These are phyloP conservation scores for Cicer arietinum DNA, from an alignment of 306 rosid species.

Conservation along the genomic window DNA sequence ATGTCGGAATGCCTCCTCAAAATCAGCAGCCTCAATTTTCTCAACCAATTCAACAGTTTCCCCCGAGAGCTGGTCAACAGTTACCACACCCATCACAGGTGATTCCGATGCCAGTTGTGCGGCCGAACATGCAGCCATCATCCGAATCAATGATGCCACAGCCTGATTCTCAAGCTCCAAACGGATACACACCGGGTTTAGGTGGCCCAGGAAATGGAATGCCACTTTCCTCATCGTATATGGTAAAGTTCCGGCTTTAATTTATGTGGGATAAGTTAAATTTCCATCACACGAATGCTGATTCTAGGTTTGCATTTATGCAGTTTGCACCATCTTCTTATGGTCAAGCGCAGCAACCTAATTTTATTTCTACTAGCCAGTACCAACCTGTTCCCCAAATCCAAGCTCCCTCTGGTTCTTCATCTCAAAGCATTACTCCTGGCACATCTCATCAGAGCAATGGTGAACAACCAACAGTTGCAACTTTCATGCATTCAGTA, in stretches of 20 bases:
- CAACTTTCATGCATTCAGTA: slow-evolving; percentile 62
- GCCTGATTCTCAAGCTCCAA: slow-evolving; percentile 64
- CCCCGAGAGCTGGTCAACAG: slow-evolving; percentile 67
- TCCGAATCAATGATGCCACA: slow-evolving; percentile 65
- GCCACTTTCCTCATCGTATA: slow-evolving; percentile 69
- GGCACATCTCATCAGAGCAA: slow-evolving; percentile 54
- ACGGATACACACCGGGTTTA: slow-evolving; percentile 63
- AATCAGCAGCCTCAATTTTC: slow-evolving; percentile 68
- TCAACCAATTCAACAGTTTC: slow-evolving; percentile 75
- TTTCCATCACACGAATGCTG: slow-evolving; percentile 37
- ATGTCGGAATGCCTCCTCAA: slow-evolving; percentile 77
- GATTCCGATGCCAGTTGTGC: slow-evolving; percentile 64
- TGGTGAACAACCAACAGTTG: slow-evolving; percentile 58
- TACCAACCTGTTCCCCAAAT: slow-evolving; percentile 68
- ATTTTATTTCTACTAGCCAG: slow-evolving; percentile 57
- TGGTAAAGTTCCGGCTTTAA: slow-evolving; percentile 58
- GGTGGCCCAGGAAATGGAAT: slow-evolving; percentile 61
- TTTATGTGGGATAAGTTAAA: slow-evolving; percentile 15
- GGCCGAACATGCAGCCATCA: slow-evolving; percentile 62
- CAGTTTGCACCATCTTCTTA: slow-evolving; percentile 70
- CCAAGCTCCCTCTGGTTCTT: slow-evolving; percentile 59
- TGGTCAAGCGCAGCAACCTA: slow-evolving; percentile 66
- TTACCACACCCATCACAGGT: slow-evolving; percentile 64
- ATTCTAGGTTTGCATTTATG: slow-evolving; percentile 43
- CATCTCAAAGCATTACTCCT: slow-evolving; percentile 53